Conservation (phyloP, 2,329 filamentous ascomycete genomes). For the Aureobasidium sp. region DNA sequence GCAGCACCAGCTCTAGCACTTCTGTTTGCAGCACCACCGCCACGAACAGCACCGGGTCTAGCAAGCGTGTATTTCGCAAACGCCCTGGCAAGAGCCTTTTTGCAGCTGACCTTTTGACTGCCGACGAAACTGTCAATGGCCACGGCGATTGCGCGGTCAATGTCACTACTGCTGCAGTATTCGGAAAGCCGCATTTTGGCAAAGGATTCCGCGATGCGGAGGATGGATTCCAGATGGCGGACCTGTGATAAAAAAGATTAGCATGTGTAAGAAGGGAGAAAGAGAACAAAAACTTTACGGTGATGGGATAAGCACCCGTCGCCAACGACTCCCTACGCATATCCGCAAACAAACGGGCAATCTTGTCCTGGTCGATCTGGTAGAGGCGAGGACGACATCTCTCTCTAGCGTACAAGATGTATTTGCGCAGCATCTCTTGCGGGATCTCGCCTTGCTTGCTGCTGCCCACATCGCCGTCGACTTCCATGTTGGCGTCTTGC, state of each 20-base stretch:
- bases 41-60: constrained; percentile 34
- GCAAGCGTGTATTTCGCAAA: constrained; percentile 81
- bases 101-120: constrained; percentile 94
- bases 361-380: constrained; percentile 96
- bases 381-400: constrained; percentile 87
- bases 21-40: neutral
- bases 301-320: constrained; percentile 95
- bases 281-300: constrained; percentile 57
- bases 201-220: constrained; percentile 89
- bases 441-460: constrained; percentile 60
- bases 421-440: constrained; percentile 87
- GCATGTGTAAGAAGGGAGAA: constrained; percentile 20
- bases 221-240: constrained; percentile 94
- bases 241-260: constrained; percentile 50
- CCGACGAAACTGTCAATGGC: constrained; percentile 94
- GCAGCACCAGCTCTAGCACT: constrained; percentile 11
- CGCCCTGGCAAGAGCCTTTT: constrained; percentile 86
- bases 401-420: constrained; percentile 91
- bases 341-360: constrained; percentile 87
- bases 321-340: constrained; percentile 90
- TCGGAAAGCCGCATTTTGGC: constrained; percentile 98
- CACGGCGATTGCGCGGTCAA: constrained; percentile 94
- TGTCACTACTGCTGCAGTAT: constrained; percentile 82
- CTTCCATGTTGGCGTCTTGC: constrained; percentile 51
- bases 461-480: constrained; percentile 46